phyloP scores from a whole-genome alignment of 176 grass and related monocot genomes.

The Bonia amplexicaulis region DNA sequence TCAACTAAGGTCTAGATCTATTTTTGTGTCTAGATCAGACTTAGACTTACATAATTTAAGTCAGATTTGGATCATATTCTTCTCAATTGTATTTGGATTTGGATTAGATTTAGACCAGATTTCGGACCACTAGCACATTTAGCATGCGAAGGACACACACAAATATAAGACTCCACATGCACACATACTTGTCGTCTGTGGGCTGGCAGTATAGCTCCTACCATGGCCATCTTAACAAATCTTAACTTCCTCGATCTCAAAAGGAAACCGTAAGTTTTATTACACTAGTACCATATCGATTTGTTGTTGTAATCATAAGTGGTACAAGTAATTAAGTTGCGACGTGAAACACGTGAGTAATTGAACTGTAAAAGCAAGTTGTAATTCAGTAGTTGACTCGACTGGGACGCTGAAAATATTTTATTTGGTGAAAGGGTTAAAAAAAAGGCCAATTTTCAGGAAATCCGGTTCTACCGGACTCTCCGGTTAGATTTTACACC shows the following conservation, averaged over 20 bases:
- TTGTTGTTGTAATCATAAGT: not conserved
- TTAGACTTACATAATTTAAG: too few relatives aligned
- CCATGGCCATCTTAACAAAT: not conserved
- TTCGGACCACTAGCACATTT: too few relatives aligned
- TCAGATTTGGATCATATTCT: too few relatives aligned
- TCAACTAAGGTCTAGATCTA: too few relatives aligned
- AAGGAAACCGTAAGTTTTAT: not conserved
- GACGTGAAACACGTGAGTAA: not conserved
- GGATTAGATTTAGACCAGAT: too few relatives aligned
- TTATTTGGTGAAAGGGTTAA: not conserved
- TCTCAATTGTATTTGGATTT: too few relatives aligned
- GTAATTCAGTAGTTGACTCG: not conserved
- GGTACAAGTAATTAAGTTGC: not conserved
- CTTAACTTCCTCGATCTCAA: not conserved
- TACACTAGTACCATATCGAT: not conserved
- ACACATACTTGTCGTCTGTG: not conserved
- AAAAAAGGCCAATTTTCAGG: too few relatives aligned
- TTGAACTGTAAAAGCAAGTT: not conserved
- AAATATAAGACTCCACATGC: not conserved
- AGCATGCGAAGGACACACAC: too few relatives aligned
- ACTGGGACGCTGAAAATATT: not conserved
- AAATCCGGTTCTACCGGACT: too few relatives aligned
- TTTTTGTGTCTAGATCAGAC: too few relatives aligned
- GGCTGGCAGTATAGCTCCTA: not conserved
- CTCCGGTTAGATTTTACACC: too few relatives aligned